These are phyloP conservation scores for Cynara cardunculus DNA, from an alignment of 129 eudicot species.

Conservation along the genomic window DNA sequence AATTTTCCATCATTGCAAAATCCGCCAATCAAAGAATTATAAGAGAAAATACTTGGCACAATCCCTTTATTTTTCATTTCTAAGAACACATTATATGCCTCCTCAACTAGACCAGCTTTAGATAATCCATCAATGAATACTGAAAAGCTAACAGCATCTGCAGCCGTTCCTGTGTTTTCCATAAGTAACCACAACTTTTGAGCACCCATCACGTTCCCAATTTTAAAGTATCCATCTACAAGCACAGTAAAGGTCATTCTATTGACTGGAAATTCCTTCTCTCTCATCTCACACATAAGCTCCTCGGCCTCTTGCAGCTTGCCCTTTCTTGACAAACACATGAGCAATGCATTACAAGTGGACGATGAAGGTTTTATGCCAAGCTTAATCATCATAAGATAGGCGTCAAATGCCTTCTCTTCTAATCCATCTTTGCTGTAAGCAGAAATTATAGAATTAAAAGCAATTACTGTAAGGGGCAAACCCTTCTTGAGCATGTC, in stretches of 20 bases:
- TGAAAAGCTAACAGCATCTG: conserved; percentile 84
- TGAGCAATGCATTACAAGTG: conserved; percentile 67
- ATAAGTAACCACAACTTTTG: conserved; percentile 65
- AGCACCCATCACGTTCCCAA: conserved; percentile 68
- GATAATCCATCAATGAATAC: conserved; percentile 74
- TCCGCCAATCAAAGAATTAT: conserved; percentile 81
- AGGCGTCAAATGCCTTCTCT: conserved; percentile 64
- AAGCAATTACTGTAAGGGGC: conserved; percentile 58
- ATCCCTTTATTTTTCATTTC: conserved; percentile 68
- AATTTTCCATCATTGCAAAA: conserved; percentile 51
- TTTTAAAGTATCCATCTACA: conserved; percentile 68
- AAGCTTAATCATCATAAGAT: conserved; percentile 58
- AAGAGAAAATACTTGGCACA: conserved; percentile 70
- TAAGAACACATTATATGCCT: conserved; percentile 48
- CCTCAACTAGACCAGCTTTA: conserved; percentile 60
- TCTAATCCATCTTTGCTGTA: conserved; percentile 66
- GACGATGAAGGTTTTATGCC: conserved; percentile 67
- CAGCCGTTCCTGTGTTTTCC: conserved; percentile 47
- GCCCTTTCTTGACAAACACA: conserved; percentile 63
- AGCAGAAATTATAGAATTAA: conserved; percentile 76
- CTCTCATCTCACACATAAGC: conserved; percentile 62
- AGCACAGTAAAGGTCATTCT: conserved; percentile 69
- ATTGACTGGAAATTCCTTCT: conserved; percentile 54
- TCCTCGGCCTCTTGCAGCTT: conserved; percentile 63
- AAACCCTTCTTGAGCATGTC: conserved; percentile 70